Evolutionary conservation across 345 rosid species (phyloP), one percentile per base, ranked within the genome.

Genomic region (Eucalyptus leucophloia): DNA sequence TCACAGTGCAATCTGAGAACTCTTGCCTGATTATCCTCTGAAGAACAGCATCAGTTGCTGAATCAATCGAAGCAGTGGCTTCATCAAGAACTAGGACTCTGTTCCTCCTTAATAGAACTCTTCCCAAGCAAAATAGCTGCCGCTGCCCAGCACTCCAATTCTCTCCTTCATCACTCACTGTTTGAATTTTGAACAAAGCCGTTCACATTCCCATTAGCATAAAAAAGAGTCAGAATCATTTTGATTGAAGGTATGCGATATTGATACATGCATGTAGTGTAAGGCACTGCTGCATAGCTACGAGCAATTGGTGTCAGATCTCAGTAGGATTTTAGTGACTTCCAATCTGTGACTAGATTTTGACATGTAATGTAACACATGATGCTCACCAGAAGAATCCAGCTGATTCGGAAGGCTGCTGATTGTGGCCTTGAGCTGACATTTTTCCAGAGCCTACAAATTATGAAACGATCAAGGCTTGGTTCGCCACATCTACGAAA

Each of bases 101-200:
- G 92, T 95, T 96, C 90, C 97, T 94, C 80, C 93, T 94, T 1
- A 94, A 88, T 16, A 96, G 86, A 8, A 96, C 99, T 92, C 97
- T 94, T 88, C 99, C 97, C 28, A 95, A 96, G 91, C 97, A 95
- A 89, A 97, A 95, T 69, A 96, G 90, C 67, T 97, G 99, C 60
- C 97, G 87, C 87, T 95, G 97, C 87, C 99, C 98, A 34, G 89
- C 95, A 56, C 99, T 96, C 99, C 97, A 97, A 72, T 97, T 97
- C 86, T 95, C 97, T n/a, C 97, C 99, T 88, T 96, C 97, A 82
- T 94, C 96, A 88, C 96, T 93, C 77, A 96, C 99, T 96, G 92
- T 72, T 23, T 40, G 6, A 4, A 77, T 40, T 77, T 77, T 77
- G 16, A 40, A 62, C 69, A 62, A 62, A 62, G 69, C 34, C 47